Evolutionary conservation across 1,284 basidiomycete species (phyloP), one percentile per base, ranked within the genome.

Genomic region (Stereum hirsutum): DNA sequence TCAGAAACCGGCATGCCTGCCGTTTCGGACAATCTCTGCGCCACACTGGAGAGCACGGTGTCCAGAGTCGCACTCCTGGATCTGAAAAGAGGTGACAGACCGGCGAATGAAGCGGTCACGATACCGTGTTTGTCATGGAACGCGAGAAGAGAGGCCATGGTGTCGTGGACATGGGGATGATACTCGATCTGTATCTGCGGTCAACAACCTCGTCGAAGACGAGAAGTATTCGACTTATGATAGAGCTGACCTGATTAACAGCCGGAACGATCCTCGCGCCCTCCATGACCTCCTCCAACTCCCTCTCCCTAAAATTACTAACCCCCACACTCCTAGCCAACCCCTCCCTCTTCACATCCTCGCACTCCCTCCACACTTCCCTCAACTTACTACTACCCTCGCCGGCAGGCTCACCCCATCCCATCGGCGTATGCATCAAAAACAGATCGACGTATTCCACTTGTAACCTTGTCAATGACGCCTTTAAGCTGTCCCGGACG

Each of bases 311-410:
- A 60, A 84, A 92, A 65, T 94, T 94, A 43, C 82, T 87, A 12
- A 95, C 88, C 1, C 91, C 91, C 46, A 94, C 86, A 32, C 78
- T 81, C 59, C 74, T 83, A 28, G 85, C 67, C 36, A 89, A 62
- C 1, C 86, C 86, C 37, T 77, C 76, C 38, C 63, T 62, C 60
- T 85, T 72, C 39, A 83, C 62, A 34, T 70, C 74, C 57, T 90
- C 87, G 70, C 92, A 72, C 11, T 71, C 70, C 49, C 72, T 72
- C 89, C 89, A 93, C 41, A 75, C 60, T 19, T 69, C 62, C 54
- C 68, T 67, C 45, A 84, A 61, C 46, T 65, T 65, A n/a, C n/a
- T n/a, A n/a, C n/a, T n/a, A n/a, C n/a, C n/a, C n/a, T n/a, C n/a
- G n/a, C n/a, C n/a, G 41, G 63, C 73, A 46, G 44, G 44, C 37